A percentile compares a stretch with the other conserved stretches of the same genome.
These are phyloP conservation scores for Sequoiadendron giganteum DNA, from an alignment of 75 land plant species.

Conservation along the genomic window DNA sequence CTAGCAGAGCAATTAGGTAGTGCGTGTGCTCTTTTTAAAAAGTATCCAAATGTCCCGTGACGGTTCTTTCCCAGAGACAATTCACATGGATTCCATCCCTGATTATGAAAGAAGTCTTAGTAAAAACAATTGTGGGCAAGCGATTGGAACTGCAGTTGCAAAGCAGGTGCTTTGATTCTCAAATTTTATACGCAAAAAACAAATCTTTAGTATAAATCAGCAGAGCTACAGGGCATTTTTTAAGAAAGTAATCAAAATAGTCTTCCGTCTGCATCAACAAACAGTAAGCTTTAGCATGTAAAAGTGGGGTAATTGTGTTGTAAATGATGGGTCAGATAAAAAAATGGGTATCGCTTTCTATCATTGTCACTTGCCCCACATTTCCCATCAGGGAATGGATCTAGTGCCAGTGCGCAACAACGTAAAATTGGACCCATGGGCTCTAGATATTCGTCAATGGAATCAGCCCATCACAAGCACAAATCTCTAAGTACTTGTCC, in stretches of 20 bases:
- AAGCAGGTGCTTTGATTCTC: too few species aligned
- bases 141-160: background rate
- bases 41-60: too few species aligned
- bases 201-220: too few species aligned
- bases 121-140: background rate
- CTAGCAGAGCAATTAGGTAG: background rate
- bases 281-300: background rate
- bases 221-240: too few species aligned
- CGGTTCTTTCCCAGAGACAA: background rate
- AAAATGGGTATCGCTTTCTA: background rate
- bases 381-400: background rate
- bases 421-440: background rate
- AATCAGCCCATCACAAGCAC: background rate
- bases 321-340: background rate
- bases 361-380: background rate
- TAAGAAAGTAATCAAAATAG: too few species aligned
- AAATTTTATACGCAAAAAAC: too few species aligned
- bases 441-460: background rate
- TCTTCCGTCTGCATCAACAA: too few species aligned
- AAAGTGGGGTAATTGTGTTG: background rate
- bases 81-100: too few species aligned
- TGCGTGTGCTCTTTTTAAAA: background rate
- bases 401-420: background rate
- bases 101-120: background rate
- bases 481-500: background rate